A percentile compares a stretch with the other conserved stretches of the same genome.
Conservation (phyloP, 768 basidiomycete species). For the Boletus insuetus region DNA sequence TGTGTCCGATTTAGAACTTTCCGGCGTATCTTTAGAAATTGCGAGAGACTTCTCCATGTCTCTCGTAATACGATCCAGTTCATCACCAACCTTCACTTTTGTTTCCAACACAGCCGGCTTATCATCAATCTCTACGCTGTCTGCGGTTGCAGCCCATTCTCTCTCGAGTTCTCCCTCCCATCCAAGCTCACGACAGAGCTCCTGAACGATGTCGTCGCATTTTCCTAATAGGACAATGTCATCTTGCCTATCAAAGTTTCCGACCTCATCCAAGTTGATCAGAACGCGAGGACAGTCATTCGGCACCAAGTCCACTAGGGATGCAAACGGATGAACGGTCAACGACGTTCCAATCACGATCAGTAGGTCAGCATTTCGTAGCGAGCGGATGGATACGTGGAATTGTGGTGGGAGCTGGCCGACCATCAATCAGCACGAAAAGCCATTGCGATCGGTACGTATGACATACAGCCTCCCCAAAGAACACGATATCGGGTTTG, state of each 20-base stretch:
- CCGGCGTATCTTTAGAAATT: constrained; percentile 10
- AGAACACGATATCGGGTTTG: constrained; percentile 95
- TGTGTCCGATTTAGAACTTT: not conserved
- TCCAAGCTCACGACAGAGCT: constrained; percentile 65
- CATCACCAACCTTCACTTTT: constrained; percentile 14
- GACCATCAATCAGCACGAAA: constrained; percentile 3
- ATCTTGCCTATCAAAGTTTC: constrained; percentile 55
- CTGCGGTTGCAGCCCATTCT: constrained; percentile 52
- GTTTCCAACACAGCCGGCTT: constrained; percentile 1
- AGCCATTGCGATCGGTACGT: not conserved
- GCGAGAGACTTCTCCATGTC: constrained; percentile 20
- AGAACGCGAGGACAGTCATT: constrained; percentile 73
- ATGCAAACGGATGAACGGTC: constrained; percentile 84
- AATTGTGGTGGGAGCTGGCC: constrained; percentile 72
- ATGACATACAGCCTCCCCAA: constrained; percentile 70
- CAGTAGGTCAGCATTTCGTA: constrained; percentile 76
- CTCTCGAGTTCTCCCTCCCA: constrained; percentile 65
- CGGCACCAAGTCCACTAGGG: constrained; percentile 58
- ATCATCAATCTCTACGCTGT: constrained; percentile 22
- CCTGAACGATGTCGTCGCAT: constrained; percentile 64
- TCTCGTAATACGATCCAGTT: constrained; percentile 27
- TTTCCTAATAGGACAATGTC: constrained; percentile 67
- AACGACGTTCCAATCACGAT: constrained; percentile 91
- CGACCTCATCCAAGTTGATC: constrained; percentile 84
- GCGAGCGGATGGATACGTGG: constrained; percentile 47